Evolutionary conservation across 2,329 filamentous ascomycete genomes (phyloP).

Genomic region (Byssothecium circinans): DNA sequence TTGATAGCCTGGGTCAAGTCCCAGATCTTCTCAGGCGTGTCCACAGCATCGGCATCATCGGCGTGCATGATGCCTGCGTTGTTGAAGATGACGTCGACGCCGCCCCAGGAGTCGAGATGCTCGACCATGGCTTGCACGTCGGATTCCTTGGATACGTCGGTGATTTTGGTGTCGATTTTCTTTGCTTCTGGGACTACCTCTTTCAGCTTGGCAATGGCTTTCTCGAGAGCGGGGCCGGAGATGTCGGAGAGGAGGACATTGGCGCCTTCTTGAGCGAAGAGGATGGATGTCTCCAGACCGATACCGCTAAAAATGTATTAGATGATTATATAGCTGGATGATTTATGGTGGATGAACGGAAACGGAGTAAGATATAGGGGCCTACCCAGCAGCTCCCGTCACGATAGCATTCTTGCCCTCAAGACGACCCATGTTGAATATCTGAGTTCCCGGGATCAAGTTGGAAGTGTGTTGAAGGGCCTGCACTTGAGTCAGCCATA

Average conservation of each 20-base stretch:
- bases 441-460: neutral
- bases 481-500: conserved; percentile 7
- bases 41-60: conserved; percentile 65
- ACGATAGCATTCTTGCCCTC: conserved; percentile 72
- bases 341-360: neutral
- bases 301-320: conserved; percentile 67
- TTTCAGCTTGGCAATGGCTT: conserved; percentile 73
- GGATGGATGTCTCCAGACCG: conserved; percentile 86
- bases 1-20: conserved; percentile 92
- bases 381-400: conserved; percentile 84
- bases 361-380: neutral
- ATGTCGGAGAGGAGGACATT: conserved; percentile 85
- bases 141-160: conserved; percentile 84
- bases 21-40: conserved; percentile 89
- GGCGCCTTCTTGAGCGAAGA: conserved; percentile 87
- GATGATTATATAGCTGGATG: too few relatives aligned
- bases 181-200: conserved; percentile 64
- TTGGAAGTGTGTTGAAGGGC: conserved; percentile 5
- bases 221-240: conserved; percentile 74
- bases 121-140: conserved; percentile 76
- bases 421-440: conserved; percentile 54
- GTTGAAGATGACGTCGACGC: conserved; percentile 92
- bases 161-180: conserved; percentile 64
- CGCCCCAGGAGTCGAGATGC: conserved; percentile 78
- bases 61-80: conserved; percentile 97